A percentile compares a stretch with the other conserved stretches of the same genome.
Conservation (phyloP, 2,329 filamentous ascomycete species). For the Aspergillus novoparasiticus region DNA sequence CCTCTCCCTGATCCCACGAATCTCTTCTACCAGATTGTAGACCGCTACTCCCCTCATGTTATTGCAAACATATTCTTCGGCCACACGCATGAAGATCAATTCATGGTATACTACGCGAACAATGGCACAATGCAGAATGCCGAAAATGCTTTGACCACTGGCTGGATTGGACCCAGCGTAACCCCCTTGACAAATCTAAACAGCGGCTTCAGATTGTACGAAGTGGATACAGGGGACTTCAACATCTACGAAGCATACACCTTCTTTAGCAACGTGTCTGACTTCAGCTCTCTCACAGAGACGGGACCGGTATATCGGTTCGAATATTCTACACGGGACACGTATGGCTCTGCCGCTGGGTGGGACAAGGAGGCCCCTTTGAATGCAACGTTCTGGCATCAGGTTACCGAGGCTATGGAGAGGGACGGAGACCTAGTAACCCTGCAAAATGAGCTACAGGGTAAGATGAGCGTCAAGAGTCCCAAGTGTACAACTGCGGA, state of each 20-base stretch:
- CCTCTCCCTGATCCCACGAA: conserved; percentile 56
- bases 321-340: conserved; percentile 56
- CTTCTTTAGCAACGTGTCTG: conserved; percentile 55
- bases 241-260: conserved; percentile 58
- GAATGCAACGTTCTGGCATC: conserved; percentile 63
- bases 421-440: conserved; percentile 51
- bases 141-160: conserved; percentile 50
- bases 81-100: conserved; percentile 58
- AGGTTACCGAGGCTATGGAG: conserved; percentile 61
- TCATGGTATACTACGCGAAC: conserved; percentile 58
- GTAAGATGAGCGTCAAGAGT: conserved; percentile 53
- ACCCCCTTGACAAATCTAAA: conserved; percentile 60
- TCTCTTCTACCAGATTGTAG: conserved; percentile 58
- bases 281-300: conserved; percentile 42
- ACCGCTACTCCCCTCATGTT: conserved; percentile 58
- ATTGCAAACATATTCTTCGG: conserved; percentile 59
- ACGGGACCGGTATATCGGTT: conserved; percentile 52
- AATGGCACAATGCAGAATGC: conserved; percentile 49
- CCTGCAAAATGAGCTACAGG: conserved; percentile 55
- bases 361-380: conserved; percentile 55
- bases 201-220: conserved; percentile 56
- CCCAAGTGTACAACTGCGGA: conserved; percentile 56
- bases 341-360: conserved; percentile 47
- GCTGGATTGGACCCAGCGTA: conserved; percentile 56
- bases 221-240: conserved; percentile 57